phyloP scores from a whole-genome alignment of 116 monocot genomes.

The Trichopus zeylanicus region DNA sequence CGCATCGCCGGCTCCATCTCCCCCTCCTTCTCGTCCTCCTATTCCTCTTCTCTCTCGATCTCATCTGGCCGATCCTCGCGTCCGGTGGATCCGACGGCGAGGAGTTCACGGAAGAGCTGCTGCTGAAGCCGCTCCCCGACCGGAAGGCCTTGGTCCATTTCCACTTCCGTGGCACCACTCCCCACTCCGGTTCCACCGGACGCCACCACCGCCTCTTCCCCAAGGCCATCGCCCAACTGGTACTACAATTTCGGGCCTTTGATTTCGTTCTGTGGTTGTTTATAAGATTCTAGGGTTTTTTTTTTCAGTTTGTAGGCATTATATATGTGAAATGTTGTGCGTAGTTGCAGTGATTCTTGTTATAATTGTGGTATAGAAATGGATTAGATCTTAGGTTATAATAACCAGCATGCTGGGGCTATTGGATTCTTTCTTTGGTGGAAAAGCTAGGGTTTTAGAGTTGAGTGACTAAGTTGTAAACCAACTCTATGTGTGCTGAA shows the following conservation, averaged over 20 bases:
- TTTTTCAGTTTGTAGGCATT: background rate
- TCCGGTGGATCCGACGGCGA: conserved; percentile 22
- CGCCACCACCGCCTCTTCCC: conserved; percentile 88
- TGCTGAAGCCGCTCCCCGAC: conserved; percentile 76
- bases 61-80: conserved; percentile 5
- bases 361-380: no score
- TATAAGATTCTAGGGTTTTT: background rate
- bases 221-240: conserved; percentile 90
- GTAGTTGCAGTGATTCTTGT: no score
- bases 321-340: no score
- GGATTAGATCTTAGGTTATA: no score
- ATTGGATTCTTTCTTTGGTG: no score
- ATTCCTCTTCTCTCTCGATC: conserved; percentile 10
- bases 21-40: conserved; percentile 23
- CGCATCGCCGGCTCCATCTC: background rate
- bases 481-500: no score
- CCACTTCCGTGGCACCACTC: conserved; percentile 61
- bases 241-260: conserved; percentile 5
- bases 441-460: no score
- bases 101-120: conserved; percentile 90
- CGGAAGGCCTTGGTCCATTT: conserved; percentile 75
- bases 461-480: no score
- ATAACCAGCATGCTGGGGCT: no score
- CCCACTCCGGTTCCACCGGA: conserved; percentile 40
- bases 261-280: background rate